Conservation (phyloP, 371 early-diverging fungal species). For the Mycotypha africana region DNA sequence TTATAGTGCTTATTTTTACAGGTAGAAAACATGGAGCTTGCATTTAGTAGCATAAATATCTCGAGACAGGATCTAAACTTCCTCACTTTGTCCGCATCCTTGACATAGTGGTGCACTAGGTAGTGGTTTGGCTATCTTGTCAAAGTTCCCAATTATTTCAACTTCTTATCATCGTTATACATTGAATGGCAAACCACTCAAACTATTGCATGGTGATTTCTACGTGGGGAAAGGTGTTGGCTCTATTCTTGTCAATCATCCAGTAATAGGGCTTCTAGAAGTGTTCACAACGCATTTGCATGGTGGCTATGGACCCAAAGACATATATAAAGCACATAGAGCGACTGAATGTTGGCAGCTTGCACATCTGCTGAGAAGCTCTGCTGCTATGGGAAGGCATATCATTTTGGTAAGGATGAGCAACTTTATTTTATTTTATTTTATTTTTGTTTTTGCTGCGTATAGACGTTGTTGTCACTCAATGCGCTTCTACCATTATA, state of each 20-base stretch:
- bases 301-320: slow-evolving; percentile 37
- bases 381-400: slow-evolving; percentile 34
- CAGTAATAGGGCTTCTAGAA: slow-evolving; percentile 36
- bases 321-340: slow-evolving; percentile 35
- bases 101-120: slow-evolving; percentile 41
- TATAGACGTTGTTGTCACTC: too few species aligned
- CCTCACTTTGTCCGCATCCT: background rate
- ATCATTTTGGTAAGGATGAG: slow-evolving; percentile 35
- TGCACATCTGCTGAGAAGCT: slow-evolving; percentile 25
- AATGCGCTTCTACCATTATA: background rate
- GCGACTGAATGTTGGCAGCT: slow-evolving; percentile 50
- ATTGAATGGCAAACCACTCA: slow-evolving; percentile 41
- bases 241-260: slow-evolving; percentile 36
- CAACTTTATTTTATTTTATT: background rate
- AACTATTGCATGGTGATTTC: slow-evolving; percentile 46
- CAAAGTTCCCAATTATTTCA: slow-evolving; percentile 34
- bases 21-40: slow-evolving; percentile 11
- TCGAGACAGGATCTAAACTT: too few species aligned
- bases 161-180: slow-evolving; percentile 31
- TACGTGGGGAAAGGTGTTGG: slow-evolving; percentile 49
- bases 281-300: slow-evolving; percentile 55
- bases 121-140: slow-evolving; percentile 43
- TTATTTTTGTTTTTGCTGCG: too few species aligned
- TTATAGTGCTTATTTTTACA: slow-evolving; percentile 31
- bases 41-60: too few species aligned